phyloP scores from a whole-genome alignment of 352 stramenopile species.

The Phytophthora citrophthora region DNA sequence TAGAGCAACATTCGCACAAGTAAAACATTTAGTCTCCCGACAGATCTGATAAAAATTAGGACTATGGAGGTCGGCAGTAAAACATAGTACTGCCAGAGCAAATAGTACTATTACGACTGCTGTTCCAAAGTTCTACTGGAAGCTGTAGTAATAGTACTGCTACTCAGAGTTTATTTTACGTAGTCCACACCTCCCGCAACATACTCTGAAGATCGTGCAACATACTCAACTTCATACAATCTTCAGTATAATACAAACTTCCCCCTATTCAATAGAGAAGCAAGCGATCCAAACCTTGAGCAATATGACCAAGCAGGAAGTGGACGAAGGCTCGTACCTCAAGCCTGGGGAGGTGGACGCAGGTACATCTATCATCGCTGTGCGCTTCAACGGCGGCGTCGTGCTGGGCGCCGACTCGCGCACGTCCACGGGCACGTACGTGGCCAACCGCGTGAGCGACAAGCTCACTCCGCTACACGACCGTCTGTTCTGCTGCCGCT shows the following conservation, averaged over 20 bases:
- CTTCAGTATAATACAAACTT: not conserved
- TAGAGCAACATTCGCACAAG: too few species aligned
- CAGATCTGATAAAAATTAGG: too few species aligned
- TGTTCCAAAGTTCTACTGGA: too few species aligned
- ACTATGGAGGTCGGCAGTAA: too few species aligned
- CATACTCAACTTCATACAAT: not conserved
- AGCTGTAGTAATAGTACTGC: too few species aligned
- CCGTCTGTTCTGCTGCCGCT: slow-evolving; percentile 98
- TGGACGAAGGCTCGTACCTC: slow-evolving; percentile 74
- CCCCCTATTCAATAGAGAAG: slow-evolving; percentile 14
- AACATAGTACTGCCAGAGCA: too few species aligned
- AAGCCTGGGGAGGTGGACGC: slow-evolving; percentile 94
- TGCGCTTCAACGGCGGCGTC: slow-evolving; percentile 96
- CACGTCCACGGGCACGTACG: slow-evolving; percentile 96
- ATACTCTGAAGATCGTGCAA: slow-evolving; percentile 9
- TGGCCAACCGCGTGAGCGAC: slow-evolving; percentile 97
- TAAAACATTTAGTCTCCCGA: too few species aligned
- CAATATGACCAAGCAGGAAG: slow-evolving; percentile 51
- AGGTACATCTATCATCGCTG: slow-evolving; percentile 98
- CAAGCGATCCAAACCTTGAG: slow-evolving; percentile 17
- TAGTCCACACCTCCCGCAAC: slow-evolving; percentile 3
- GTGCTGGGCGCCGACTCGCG: slow-evolving; percentile 96
- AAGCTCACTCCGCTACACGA: slow-evolving; percentile 98
- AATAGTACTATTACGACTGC: too few species aligned
- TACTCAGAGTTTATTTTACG: not conserved